A percentile compares a stretch with the other conserved stretches of the same genome.
phyloP scores from a whole-genome alignment of 2,329 filamentous ascomycete species.

The Chrysoporthe deuterocubensis region DNA sequence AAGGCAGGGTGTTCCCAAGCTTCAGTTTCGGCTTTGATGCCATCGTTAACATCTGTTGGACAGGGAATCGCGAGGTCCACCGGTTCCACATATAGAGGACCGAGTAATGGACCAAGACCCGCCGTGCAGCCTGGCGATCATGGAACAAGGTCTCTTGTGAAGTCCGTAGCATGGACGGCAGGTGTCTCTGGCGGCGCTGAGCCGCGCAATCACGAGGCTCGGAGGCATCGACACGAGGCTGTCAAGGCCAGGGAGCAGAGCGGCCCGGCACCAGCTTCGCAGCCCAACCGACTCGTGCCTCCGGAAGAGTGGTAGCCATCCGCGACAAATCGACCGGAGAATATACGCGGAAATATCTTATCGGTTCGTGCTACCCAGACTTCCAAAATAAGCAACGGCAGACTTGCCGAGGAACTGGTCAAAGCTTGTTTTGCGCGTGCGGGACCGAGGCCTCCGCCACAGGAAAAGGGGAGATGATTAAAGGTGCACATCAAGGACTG shows the following conservation, averaged over 20 bases:
- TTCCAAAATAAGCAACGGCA: slow-evolving; percentile 18
- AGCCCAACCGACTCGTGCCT: slow-evolving; percentile 1
- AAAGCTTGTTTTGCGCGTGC: slow-evolving; percentile 23
- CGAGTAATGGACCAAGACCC: slow-evolving; percentile 17
- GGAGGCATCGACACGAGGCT: not conserved
- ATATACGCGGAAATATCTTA: not conserved
- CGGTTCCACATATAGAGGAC: slow-evolving; percentile 9
- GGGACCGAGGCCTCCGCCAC: slow-evolving; percentile 11
- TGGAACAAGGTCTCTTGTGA: slow-evolving; percentile 2
- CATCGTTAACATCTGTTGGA: slow-evolving; percentile 15
- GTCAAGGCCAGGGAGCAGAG: not conserved
- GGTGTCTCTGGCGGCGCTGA: not conserved
- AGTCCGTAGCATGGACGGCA: not conserved
- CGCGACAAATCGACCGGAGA: not conserved
- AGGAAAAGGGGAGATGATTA: slow-evolving; percentile 20
- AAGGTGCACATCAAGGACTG: slow-evolving; percentile 5
- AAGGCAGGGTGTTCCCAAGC: slow-evolving; percentile 18
- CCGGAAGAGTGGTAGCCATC: not conserved
- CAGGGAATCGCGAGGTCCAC: slow-evolving; percentile 16
- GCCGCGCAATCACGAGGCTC: not conserved
- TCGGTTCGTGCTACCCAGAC: not conserved
- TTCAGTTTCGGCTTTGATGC: slow-evolving; percentile 10
- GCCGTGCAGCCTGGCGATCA: slow-evolving; percentile 9
- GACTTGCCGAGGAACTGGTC: slow-evolving; percentile 8
- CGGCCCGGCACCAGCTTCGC: not conserved